phyloP scores from a whole-genome alignment of 139 green algal species.

The Closterium sp. region DNA sequence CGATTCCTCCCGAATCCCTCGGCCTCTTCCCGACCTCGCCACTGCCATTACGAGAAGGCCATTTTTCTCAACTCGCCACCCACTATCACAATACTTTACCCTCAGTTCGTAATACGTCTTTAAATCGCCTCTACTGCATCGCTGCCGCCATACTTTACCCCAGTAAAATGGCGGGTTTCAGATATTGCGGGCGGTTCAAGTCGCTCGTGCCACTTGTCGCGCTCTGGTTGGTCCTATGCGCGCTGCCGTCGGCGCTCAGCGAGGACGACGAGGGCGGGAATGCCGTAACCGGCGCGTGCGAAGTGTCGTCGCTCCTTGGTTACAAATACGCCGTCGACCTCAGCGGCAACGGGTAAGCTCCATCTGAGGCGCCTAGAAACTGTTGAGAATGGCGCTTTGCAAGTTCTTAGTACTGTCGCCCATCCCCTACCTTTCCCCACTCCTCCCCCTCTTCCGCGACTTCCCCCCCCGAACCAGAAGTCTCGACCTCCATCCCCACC shows the following conservation, averaged over 20 bases:
- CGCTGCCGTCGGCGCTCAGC: not conserved
- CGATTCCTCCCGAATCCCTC: not conserved
- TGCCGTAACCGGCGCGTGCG: not conserved
- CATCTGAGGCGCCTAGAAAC: no score
- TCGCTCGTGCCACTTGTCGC: not conserved
- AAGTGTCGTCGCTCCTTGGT: not conserved
- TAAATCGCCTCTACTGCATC: not conserved
- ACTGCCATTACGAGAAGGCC: no score
- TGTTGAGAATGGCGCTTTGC: no score
- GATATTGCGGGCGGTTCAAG: not conserved
- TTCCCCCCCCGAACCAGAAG: no score
- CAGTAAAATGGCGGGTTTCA: not conserved
- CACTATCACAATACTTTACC: no score
- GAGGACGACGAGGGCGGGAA: not conserved
- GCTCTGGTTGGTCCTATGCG: not conserved
- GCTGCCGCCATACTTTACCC: not conserved
- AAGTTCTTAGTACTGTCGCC: no score
- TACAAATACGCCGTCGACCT: not conserved
- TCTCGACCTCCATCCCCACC: no score
- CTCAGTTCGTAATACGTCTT: not conserved
- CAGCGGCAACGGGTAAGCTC: not conserved
- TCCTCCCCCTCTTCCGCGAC: no score
- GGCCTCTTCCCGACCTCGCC: not conserved
- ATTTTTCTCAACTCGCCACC: no score
- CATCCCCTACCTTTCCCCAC: no score